phyloP scores from a whole-genome alignment of 768 basidiomycete species.

The Panus rudis region DNA sequence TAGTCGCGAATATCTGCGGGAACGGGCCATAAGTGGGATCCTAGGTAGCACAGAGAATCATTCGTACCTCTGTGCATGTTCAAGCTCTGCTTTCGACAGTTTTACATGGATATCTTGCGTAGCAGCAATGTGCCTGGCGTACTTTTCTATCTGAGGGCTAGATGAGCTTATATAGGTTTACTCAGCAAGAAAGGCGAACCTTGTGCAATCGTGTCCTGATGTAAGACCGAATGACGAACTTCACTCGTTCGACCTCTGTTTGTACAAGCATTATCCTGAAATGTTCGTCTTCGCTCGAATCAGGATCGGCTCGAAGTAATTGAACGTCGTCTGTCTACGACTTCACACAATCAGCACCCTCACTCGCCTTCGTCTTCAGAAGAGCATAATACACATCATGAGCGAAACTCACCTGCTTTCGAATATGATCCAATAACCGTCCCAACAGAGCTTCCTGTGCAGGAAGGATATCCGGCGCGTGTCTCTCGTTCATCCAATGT shows the following conservation, averaged over 20 bases:
- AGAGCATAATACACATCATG: neutral
- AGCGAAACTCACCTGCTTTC: conserved; percentile 61
- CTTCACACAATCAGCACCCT: conserved; percentile 12
- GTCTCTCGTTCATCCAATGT: conserved; percentile 83
- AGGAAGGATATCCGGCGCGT: conserved; percentile 73
- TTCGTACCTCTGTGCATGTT: conserved; percentile 66
- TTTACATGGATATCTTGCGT: conserved; percentile 69
- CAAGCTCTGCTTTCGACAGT: conserved; percentile 76
- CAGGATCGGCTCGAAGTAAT: conserved; percentile 69
- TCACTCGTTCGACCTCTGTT: conserved; percentile 90
- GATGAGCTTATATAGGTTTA: neutral
- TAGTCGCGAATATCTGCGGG: conserved; percentile 61
- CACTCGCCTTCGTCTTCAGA: neutral
- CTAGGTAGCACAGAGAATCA: neutral
- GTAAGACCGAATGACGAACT: conserved; percentile 87
- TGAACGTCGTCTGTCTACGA: conserved; percentile 72
- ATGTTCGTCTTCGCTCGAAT: conserved; percentile 88
- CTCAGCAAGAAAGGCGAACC: conserved; percentile 32
- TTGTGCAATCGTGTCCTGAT: conserved; percentile 82
- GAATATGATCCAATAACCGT: conserved; percentile 64
- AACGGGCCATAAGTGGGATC: neutral
- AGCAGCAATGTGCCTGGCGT: conserved; percentile 68
- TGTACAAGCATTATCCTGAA: conserved; percentile 89
- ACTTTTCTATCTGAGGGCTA: conserved; percentile 64
- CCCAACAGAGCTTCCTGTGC: conserved; percentile 64